Evolutionary conservation across 208 protist genomes (phyloP), one percentile per base, ranked within the genome.

Genomic region (Endotrypanum monterogeii): DNA sequence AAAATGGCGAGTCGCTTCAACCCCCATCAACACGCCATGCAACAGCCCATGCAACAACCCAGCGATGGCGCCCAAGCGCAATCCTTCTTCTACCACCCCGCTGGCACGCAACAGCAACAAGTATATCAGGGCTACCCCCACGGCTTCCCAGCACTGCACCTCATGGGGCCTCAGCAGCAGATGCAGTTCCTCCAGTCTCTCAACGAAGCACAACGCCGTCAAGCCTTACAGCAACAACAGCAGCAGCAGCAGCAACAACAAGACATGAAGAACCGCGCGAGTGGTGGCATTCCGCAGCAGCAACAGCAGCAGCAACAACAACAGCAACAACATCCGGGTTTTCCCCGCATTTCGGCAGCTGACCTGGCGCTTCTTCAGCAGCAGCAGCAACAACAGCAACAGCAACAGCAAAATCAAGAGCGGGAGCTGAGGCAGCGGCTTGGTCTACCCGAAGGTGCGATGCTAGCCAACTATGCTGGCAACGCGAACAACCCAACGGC

Each of bases 221-320:
- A 73, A 25, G 55, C 51, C 1, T 32, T 63, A 18, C 68, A 73
- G 20, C 68, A 73, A 16, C 67, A 66, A 6, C 76, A 81, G 79
- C 79, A 78, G 56, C 73, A 78, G 63, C 73, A 82, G 20, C 78
- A 84, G 57, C 72, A 62, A 68, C 63, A 70, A 30, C 66, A 70
- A 20, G 66, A 70, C n/a, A 70, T 70, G 66, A 70, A 70, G 46
- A 57, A 28, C 48, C 66, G 66, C 18, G 46, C 48, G 23, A 50
- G 30, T 23, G 66, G 18, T 28, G 50, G 30, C 66, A 28, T 54
- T 55, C 4, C 69, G 4, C 75, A 74, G 67, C 78, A 65, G 46
- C 73, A 78, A 56, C 73, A 82, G 74, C 73, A 74, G 73, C 55
- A 76, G 69, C 72, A 79, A 69, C 72, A 78, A 14, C 79, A 78